These are phyloP conservation scores for Xylaria sp. DNA, from an alignment of 495 filamentous ascomycete species.

Conservation along the genomic window DNA sequence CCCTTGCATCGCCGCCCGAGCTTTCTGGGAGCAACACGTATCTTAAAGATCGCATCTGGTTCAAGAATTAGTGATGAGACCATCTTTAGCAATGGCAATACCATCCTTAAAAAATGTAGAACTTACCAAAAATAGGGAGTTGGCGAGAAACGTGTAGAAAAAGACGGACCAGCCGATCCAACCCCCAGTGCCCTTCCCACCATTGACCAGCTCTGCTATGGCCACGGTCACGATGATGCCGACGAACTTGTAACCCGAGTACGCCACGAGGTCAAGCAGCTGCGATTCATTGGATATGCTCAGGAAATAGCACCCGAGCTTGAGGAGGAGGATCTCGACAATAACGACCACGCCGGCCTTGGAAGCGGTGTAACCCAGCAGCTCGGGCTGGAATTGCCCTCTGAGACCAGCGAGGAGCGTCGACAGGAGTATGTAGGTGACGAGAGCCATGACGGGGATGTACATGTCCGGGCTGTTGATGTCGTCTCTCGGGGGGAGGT, in stretches of 20 bases:
- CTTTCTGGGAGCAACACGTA: constrained; percentile 94
- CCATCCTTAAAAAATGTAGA: background rate
- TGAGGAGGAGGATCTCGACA: constrained; percentile 87
- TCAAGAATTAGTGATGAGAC: constrained; percentile 18
- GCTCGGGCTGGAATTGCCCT: constrained; percentile 92
- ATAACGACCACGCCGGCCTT: constrained; percentile 80
- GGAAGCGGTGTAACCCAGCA: constrained; percentile 86
- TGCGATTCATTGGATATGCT: constrained; percentile 87
- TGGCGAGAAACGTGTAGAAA: constrained; percentile 86
- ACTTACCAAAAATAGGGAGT: constrained; percentile 93
- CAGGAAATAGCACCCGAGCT: constrained; percentile 91
- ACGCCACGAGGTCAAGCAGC: constrained; percentile 90
- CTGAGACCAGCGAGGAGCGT: constrained; percentile 87
- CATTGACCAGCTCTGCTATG: constrained; percentile 76
- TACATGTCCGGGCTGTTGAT: constrained; percentile 99
- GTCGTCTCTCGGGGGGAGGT: constrained; percentile 93
- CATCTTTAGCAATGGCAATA: background rate
- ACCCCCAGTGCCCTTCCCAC: constrained; percentile 78
- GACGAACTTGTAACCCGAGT: constrained; percentile 98
- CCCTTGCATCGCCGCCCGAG: constrained; percentile 64
- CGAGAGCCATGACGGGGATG: constrained; percentile 92
- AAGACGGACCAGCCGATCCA: constrained; percentile 92
- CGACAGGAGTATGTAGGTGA: constrained; percentile 95
- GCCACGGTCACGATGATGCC: constrained; percentile 88
- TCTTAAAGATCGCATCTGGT: constrained; percentile 87